These are phyloP conservation scores for Groenewaldozyma auringiensis DNA, from an alignment of 1,139 yeast genomes.

Conservation along the genomic window DNA sequence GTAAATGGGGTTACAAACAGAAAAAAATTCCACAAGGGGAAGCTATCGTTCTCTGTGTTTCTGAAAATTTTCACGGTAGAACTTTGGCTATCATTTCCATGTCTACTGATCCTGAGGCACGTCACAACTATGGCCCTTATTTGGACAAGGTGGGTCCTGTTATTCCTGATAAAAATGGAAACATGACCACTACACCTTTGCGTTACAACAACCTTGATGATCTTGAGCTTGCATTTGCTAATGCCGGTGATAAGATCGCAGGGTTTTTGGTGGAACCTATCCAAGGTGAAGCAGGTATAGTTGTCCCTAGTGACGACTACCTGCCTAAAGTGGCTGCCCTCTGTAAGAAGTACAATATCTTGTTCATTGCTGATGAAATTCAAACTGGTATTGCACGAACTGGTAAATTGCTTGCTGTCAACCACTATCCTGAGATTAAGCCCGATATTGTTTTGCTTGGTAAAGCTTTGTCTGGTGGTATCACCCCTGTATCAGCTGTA, in stretches of 20 bases:
- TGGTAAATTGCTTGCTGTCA: constrained; percentile 86
- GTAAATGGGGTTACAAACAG: constrained; percentile 93
- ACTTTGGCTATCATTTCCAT: constrained; percentile 91
- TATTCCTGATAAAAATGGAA: constrained; percentile 41
- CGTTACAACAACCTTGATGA: constrained; percentile 56
- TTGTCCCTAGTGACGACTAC: constrained; percentile 83
- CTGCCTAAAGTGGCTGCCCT: constrained; percentile 62
- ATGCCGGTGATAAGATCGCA: constrained; percentile 86
- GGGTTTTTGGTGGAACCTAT: constrained; percentile 92
- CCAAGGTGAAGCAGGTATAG: constrained; percentile 98
- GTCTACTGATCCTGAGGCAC: constrained; percentile 95
- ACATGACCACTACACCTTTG: constrained; percentile 29
- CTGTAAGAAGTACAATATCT: constrained; percentile 75
- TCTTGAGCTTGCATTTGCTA: constrained; percentile 70
- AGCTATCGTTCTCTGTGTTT: constrained; percentile 83
- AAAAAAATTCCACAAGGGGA: constrained; percentile 77
- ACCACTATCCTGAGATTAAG: constrained; percentile 63
- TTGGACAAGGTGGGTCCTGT: constrained; percentile 74
- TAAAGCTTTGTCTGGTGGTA: constrained; percentile 95
- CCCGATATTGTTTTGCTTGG: constrained; percentile 89
- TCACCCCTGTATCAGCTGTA: constrained; percentile 85
- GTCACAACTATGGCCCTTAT: constrained; percentile 85
- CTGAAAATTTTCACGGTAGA: constrained; percentile 92
- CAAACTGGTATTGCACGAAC: constrained; percentile 98
- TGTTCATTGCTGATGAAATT: constrained; percentile 91